Evolutionary conservation across 768 basidiomycete genomes (phyloP), one percentile per base, ranked within the genome.

Genomic region (Psilocybe cyanescens): DNA sequence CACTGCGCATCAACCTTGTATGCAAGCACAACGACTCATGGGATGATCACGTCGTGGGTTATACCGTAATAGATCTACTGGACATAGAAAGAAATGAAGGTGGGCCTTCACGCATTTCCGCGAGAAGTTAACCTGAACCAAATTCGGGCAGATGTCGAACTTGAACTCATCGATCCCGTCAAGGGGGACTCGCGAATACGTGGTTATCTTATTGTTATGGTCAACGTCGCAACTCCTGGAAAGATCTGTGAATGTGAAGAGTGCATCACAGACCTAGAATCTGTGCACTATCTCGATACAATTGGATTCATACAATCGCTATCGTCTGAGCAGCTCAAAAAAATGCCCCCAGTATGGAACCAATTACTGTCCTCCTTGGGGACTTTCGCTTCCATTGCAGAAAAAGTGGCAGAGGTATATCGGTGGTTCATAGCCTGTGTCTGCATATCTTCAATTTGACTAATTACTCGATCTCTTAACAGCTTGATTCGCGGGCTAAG

Each of bases 401-500:
- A 56, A 17, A 50, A 39, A 9, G 47, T 55, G 8, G 54, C 60
- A 0, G 33, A 61, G n/a, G 60, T 61, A 44, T 3, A 33, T 17
- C 30, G 14, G 8, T 28, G 37, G 8, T 14, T 29, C 16, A 30
- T 37, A 31, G 24, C 46, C 46, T 24, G 28, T 8, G 14, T 39
- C 37, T 39, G n/a, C 29, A 53, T 19, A n/a, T 24, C 12, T 55
- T 39, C 28, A 24, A 24, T 24, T 45, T 29, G 12, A 45, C 33
- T 35, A 11, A 35, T 35, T 35, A 11, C 33, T 11, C 11, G 6
- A 35, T 35, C 11, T 35, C 33, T 14, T 14, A 19, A 28, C 31
- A 61, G 60, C 48, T 61, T n/a, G 47, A 56, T 12, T 44, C 46
- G 7, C 35, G 33, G 45, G 47, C 54, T 8, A 51, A 35, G 16